Conservation (phyloP, 768 basidiomycete genomes). For the Coprinopsis strossmayeri region DNA sequence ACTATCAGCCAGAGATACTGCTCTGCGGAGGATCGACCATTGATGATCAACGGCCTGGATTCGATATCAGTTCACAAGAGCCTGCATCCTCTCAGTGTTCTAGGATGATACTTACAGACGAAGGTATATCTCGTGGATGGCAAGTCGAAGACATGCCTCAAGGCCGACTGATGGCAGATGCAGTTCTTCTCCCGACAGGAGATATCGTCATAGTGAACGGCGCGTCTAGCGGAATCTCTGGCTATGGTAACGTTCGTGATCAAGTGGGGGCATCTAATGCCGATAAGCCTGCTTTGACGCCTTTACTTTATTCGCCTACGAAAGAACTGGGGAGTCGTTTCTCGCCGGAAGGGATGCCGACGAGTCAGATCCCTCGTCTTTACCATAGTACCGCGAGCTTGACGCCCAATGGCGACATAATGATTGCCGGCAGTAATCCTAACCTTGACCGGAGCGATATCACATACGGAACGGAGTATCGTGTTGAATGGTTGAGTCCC, state of each 20-base stretch:
- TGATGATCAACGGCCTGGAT: constrained; percentile 52
- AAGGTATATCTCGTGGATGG: constrained; percentile 67
- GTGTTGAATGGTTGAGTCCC: constrained; percentile 81
- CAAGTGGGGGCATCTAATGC: constrained; percentile 77
- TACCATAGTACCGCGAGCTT: constrained; percentile 84
- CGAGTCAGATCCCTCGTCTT: constrained; percentile 63
- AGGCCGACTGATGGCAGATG: constrained; percentile 72
- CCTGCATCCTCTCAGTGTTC: constrained; percentile 70
- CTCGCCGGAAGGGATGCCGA: constrained; percentile 47
- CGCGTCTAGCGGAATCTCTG: constrained; percentile 64
- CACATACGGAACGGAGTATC: constrained; percentile 79
- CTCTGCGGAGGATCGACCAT: constrained; percentile 73
- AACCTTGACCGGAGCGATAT: constrained; percentile 72
- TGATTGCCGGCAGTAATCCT: constrained; percentile 83
- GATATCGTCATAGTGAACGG: constrained; percentile 73
- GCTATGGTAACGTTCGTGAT: constrained; percentile 66
- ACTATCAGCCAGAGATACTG: constrained; percentile 63
- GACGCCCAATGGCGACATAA: constrained; percentile 61
- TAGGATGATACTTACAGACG: constrained; percentile 57
- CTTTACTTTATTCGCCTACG: constrained; percentile 62
- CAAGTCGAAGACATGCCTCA: constrained; percentile 68
- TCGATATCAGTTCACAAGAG: constrained; percentile 65
- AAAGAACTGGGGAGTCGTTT: constrained; percentile 54
- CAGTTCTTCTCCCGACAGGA: constrained; percentile 76
- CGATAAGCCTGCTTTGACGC: constrained; percentile 59